These are phyloP conservation scores for Dentipellis fragilis DNA, from an alignment of 768 basidiomycete species.

Conservation along the genomic window DNA sequence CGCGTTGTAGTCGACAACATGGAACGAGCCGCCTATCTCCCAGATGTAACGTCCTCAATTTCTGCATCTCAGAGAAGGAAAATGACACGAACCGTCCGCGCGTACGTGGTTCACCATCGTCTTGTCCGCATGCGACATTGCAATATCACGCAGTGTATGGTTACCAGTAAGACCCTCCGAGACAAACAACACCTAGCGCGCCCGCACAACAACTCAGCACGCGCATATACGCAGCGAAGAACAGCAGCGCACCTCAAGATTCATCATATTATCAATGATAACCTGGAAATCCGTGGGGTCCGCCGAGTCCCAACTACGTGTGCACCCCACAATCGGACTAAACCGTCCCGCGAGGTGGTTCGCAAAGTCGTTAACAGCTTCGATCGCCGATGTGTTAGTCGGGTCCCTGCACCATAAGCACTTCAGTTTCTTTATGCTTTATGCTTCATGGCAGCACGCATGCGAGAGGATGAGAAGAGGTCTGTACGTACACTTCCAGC, in stretches of 20 bases:
- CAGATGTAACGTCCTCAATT: not conserved
- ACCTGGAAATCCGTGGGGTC: constrained; percentile 57
- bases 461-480: not conserved
- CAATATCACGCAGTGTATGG: constrained; percentile 46
- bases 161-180: constrained; percentile 52
- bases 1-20: constrained; percentile 58
- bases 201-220: not conserved
- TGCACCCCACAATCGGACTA: constrained; percentile 51
- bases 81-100: constrained; percentile 36
- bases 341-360: constrained; percentile 46
- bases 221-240: not conserved
- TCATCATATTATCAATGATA: constrained; percentile 79
- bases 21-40: constrained; percentile 26
- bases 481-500: constrained; percentile 37
- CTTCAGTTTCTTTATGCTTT: not conserved
- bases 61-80: not conserved
- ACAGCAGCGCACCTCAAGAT: constrained; percentile 35
- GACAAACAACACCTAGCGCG: constrained; percentile 38
- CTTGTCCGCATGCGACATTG: constrained; percentile 53
- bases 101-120: constrained; percentile 62
- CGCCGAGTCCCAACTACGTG: constrained; percentile 55
- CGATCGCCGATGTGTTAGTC: constrained; percentile 42
- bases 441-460: not conserved
- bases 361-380: constrained; percentile 49
- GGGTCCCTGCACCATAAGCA: constrained; percentile 36